Evolutionary conservation across 2,329 filamentous ascomycete species (phyloP), one percentile per base, ranked within the genome.

Genomic region (Fusarium praegraminearum): DNA sequence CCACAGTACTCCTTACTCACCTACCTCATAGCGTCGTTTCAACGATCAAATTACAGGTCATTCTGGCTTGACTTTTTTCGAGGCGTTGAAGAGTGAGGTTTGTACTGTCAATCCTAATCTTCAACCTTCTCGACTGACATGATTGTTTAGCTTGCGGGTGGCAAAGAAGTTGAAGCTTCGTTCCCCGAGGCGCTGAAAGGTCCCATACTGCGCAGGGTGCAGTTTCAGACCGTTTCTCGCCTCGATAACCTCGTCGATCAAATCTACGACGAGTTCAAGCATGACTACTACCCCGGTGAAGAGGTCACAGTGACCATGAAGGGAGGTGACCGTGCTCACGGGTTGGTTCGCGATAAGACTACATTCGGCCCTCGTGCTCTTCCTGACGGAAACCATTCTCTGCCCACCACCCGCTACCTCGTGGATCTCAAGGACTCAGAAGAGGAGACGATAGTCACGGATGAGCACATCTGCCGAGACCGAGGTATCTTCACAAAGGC

Each of bases 21-120:
- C 45, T 55, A 54, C 63, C 51, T 32, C 50, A 44, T 73, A 95
- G 90, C 93, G 90, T 76, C 90, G 91, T 57, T 99, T 98, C 80
- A 97, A 97, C 65, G 97, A 97, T 80, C 93, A 97, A 78, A 97
- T 98, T 71, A 97, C 94, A 15, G 96, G 96, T 56, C 95, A 97
- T 79, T 97, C 94, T 32, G 91, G 91, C 55, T 84, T 98, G 71
- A 95, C 89, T 5, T 99, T 97, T 80, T 98, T 98, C 76, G 93
- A 97, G 72, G 96, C 96, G 28, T 87, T 95, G 32, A 90, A 93
- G 80, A 97, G 93, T 82, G 94, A 98, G 88, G 93, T 97, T 86
- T 70, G 90, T 83, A 24, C 50, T 43, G 16, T 28, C 20, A 51
- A 13, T 22, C 36, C 43, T 41, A 26, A 26, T 43, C 28, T 36